These are phyloP conservation scores for Trametes villosa DNA, from an alignment of 768 basidiomycete species.

Conservation along the genomic window DNA sequence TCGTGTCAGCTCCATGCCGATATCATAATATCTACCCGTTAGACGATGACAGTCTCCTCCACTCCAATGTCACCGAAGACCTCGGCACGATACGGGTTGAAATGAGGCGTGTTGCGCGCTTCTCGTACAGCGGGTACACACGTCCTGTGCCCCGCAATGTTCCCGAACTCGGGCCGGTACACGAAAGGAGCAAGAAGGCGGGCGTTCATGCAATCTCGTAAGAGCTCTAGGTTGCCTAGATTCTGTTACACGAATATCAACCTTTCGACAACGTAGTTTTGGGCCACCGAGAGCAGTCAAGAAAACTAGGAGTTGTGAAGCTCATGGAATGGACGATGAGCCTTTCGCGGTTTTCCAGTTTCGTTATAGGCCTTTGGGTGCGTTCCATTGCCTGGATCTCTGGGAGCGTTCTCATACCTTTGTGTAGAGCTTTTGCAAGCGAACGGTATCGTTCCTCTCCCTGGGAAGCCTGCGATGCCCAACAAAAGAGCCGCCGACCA, in stretches of 20 bases:
- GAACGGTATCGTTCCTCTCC: neutral
- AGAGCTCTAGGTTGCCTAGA: neutral
- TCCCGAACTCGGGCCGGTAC: neutral
- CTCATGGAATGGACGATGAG: neutral
- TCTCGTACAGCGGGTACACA: too few species aligned
- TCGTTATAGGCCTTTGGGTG: constrained; percentile 17
- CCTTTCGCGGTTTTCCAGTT: constrained; percentile 17
- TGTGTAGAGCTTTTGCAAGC: neutral
- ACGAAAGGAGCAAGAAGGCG: constrained; percentile 23
- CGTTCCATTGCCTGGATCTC: neutral
- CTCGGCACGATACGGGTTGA: constrained; percentile 12
- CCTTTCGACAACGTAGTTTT: too few species aligned
- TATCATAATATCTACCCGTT: neutral
- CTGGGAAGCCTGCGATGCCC: neutral
- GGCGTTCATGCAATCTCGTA: constrained; percentile 18
- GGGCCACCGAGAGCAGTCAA: too few species aligned
- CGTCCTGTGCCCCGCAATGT: neutral
- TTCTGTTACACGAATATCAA: too few species aligned
- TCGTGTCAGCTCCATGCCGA: too few species aligned
- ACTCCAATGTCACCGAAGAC: neutral
- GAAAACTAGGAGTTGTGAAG: neutral
- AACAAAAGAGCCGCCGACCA: neutral
- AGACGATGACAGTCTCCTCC: constrained; percentile 9
- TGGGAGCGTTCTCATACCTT: neutral
- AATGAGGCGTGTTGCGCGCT: neutral